These are phyloP conservation scores for Urtica urens DNA, from an alignment of 306 rosid species.

Conservation along the genomic window DNA sequence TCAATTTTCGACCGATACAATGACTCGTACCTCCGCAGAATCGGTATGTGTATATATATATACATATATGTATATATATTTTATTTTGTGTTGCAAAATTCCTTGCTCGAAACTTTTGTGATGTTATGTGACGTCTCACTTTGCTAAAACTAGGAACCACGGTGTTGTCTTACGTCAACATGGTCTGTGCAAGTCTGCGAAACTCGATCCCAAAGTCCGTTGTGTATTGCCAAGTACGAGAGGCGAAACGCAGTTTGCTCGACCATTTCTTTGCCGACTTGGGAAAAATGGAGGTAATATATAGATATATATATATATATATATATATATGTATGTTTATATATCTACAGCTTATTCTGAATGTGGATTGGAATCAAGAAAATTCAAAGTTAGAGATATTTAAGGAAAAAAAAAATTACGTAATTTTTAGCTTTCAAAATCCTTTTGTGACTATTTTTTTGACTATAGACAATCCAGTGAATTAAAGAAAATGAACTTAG, in stretches of 20 bases:
- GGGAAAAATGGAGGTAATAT: slow-evolving; percentile 82
- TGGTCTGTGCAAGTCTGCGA: slow-evolving; percentile 66
- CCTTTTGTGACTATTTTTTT: not conserved
- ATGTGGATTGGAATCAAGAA: too few relatives aligned
- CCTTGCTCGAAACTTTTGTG: not conserved
- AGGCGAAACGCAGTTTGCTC: slow-evolving; percentile 77
- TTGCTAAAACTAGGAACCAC: slow-evolving; percentile 42
- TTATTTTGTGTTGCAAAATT: not conserved
- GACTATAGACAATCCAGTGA: too few relatives aligned
- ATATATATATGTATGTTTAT: too few relatives aligned
- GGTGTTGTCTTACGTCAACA: slow-evolving; percentile 69
- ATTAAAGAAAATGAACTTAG: too few relatives aligned
- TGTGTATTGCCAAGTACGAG: slow-evolving; percentile 85
- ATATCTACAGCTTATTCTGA: not conserved
- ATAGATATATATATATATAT: too few relatives aligned
- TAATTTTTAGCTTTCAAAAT: not conserved
- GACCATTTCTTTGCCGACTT: slow-evolving; percentile 71
- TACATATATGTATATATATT: not conserved
- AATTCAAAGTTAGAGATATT: not conserved
- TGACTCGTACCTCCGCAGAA: slow-evolving; percentile 78
- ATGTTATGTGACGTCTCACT: not conserved
- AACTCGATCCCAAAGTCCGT: slow-evolving; percentile 81
- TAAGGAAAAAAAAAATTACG: not conserved
- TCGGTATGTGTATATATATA: slow-evolving; percentile 35
- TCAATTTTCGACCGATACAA: slow-evolving; percentile 88